Evolutionary conservation across 768 basidiomycete species (phyloP).

Genomic region (Mrakia frigida): DNA sequence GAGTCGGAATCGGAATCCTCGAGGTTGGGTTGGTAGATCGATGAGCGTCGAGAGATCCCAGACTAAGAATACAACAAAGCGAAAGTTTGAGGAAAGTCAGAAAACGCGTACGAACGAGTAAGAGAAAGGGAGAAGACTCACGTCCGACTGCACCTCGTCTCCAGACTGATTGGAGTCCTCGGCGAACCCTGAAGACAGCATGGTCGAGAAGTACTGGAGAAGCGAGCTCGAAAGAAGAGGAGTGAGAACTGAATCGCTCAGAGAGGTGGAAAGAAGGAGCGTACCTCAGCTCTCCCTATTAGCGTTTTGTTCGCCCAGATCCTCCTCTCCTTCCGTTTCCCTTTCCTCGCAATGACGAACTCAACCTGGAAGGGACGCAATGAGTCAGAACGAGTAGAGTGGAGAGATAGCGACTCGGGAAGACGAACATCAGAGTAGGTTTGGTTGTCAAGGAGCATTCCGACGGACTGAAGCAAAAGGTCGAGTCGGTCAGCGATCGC

Average conservation of each 20-base stretch:
- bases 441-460: conserved; percentile 9
- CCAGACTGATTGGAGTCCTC: conserved; percentile 7
- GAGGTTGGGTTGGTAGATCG: conserved; percentile 2
- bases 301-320: conserved; percentile 29
- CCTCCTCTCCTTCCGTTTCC: not conserved
- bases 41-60: not conserved
- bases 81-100: not conserved
- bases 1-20: conserved; percentile 29
- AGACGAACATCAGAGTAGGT: conserved; percentile 18
- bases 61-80: not conserved
- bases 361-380: conserved; percentile 5
- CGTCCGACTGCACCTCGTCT: not conserved
- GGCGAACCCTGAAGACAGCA: conserved; percentile 29
- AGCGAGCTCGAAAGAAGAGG: no score
- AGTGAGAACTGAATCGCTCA: no score
- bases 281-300: conserved; percentile 14
- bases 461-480: not conserved
- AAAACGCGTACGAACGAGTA: not conserved
- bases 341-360: conserved; percentile 11
- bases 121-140: not conserved
- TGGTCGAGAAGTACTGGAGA: conserved; percentile 27
- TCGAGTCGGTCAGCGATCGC: not conserved
- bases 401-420: no score
- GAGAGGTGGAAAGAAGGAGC: not conserved
- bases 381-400: not conserved